Percentiles rank a stretch among this genome's conserved stretches.
Evolutionary conservation across 2,329 filamentous ascomycete species (phyloP).

Genomic region (Penicillium sp.): DNA sequence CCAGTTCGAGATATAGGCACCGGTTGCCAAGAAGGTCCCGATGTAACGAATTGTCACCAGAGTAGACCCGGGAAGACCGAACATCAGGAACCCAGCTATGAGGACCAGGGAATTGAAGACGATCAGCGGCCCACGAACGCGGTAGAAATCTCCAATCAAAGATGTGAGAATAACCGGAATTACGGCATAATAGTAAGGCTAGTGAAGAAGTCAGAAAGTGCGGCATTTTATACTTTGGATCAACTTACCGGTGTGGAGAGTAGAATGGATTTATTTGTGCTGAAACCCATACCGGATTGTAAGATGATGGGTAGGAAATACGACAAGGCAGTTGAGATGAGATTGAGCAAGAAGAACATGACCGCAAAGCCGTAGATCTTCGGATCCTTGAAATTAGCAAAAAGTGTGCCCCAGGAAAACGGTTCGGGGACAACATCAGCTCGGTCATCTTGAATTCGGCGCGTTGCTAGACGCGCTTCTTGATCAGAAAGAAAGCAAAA

Average conservation of each 20-base stretch:
- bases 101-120: conserved; percentile 62
- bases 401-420: conserved; percentile 56
- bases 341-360: conserved; percentile 63
- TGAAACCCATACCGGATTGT: conserved; percentile 55
- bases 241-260: conserved; percentile 55
- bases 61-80: conserved; percentile 54
- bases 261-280: conserved; percentile 54
- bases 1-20: conserved; percentile 68
- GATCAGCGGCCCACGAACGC: conserved; percentile 62
- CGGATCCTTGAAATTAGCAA: conserved; percentile 56
- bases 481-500: conserved; percentile 56
- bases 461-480: conserved; percentile 57
- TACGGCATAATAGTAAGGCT: conserved; percentile 65
- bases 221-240: neutral
- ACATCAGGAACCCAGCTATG: conserved; percentile 63
- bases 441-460: conserved; percentile 59
- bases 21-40: conserved; percentile 64
- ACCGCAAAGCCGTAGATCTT: conserved; percentile 65
- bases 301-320: conserved; percentile 65
- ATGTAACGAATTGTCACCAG: conserved; percentile 62
- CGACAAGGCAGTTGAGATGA: conserved; percentile 62
- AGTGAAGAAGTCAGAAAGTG: neutral
- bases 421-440: conserved; percentile 57
- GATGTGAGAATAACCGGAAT: conserved; percentile 63
- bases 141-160: conserved; percentile 59